Evolutionary conservation across 1,139 yeast genomes (phyloP).

Genomic region (Blastobotrys proliferans): DNA sequence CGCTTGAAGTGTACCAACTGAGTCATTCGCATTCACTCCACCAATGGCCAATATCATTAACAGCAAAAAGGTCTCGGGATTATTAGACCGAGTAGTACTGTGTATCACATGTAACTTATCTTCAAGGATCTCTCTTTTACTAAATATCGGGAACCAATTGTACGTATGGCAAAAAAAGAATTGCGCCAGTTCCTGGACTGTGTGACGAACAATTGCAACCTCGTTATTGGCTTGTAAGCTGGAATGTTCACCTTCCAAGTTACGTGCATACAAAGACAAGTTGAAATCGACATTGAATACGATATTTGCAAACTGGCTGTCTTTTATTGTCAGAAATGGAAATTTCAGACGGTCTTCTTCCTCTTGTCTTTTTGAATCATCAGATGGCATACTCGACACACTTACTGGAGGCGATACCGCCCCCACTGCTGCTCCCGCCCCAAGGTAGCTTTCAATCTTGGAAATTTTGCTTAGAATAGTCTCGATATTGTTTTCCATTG

Average conservation of each 20-base stretch:
- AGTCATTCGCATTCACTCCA: conserved; percentile 11
- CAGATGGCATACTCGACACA: conserved; percentile 1
- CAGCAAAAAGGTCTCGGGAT: conserved; percentile 9
- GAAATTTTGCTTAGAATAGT: conserved; percentile 6
- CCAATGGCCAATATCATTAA: conserved; percentile 13
- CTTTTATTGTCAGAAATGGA: conserved; percentile 12
- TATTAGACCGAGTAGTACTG: conserved; percentile 1
- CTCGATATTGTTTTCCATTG: conserved; percentile 10
- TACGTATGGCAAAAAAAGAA: neutral
- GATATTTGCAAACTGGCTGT: conserved; percentile 7
- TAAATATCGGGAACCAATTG: neutral
- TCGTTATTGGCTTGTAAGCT: neutral
- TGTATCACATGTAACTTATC: conserved; percentile 1
- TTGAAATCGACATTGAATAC: conserved; percentile 6
- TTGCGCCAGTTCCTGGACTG: neutral
- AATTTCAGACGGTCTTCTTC: neutral
- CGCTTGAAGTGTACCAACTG: conserved; percentile 6
- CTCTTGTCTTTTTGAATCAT: too few species aligned
- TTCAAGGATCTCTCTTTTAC: neutral
- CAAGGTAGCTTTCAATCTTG: conserved; percentile 8
- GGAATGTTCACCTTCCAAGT: neutral
- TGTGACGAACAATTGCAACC: neutral
- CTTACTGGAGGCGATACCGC: neutral
- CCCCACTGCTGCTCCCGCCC: neutral
- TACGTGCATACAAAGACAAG: conserved; percentile 5